Percentiles rank a stretch among this genome's conserved stretches.
Evolutionary conservation across 2,329 filamentous ascomycete species (phyloP).

Genomic region (Aspergillus ochraceoroseus): DNA sequence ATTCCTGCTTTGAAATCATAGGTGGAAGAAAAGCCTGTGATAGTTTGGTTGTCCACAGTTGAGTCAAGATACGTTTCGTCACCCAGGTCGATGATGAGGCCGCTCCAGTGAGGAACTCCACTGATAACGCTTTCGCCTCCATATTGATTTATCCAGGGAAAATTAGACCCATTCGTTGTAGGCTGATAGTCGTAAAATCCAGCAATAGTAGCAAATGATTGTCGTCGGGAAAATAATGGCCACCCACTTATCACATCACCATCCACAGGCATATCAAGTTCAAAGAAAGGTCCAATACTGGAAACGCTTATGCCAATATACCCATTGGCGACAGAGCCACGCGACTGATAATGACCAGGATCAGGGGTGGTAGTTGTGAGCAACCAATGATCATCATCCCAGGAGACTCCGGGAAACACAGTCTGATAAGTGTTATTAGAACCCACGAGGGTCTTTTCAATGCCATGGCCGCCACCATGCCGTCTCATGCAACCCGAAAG

Average conservation of each 20-base stretch:
- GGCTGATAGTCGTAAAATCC: conserved; percentile 62
- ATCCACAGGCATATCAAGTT: conserved; percentile 49
- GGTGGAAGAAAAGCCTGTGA: conserved; percentile 57
- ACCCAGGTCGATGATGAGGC: conserved; percentile 54
- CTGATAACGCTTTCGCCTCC: conserved; percentile 66
- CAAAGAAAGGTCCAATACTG: conserved; percentile 60
- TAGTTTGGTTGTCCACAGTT: conserved; percentile 53
- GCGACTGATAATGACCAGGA: conserved; percentile 57
- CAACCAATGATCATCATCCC: conserved; percentile 56
- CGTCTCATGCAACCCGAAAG: conserved; percentile 11
- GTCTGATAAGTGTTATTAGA: conserved; percentile 43
- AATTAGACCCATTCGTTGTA: conserved; percentile 58
- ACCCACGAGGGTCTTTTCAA: conserved; percentile 6
- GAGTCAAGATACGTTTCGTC: conserved; percentile 56
- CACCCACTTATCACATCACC: conserved; percentile 59
- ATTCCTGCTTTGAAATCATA: conserved; percentile 61
- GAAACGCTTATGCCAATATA: conserved; percentile 62
- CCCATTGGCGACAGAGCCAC: conserved; percentile 58
- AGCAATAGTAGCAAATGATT: conserved; percentile 63
- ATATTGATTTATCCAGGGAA: conserved; percentile 64
- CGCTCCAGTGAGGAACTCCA: conserved; percentile 65
- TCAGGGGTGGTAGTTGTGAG: conserved; percentile 52
- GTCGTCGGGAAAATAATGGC: conserved; percentile 60
- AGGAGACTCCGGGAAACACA: conserved; percentile 51
- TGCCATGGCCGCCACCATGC: conserved; percentile 8